Percentiles rank a stretch among this genome's conserved stretches.
Conservation (phyloP, 164 flowering plant species). For the Malania oleifera region DNA sequence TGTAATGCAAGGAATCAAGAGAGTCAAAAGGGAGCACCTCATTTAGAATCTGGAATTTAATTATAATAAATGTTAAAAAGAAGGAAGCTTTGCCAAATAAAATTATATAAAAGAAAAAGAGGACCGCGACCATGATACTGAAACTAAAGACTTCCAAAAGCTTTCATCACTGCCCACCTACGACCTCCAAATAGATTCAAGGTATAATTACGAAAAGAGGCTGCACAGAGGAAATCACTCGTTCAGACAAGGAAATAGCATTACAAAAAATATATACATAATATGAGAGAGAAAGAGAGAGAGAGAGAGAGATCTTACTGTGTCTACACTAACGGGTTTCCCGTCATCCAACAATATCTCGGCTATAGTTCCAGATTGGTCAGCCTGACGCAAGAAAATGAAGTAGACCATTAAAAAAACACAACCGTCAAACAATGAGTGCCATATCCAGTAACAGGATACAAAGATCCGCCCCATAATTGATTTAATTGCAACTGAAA, state of each 20-base stretch:
- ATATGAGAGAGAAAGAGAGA: background rate
- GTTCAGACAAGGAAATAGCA: background rate
- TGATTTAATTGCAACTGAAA: too few relatives aligned
- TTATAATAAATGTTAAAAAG: too few relatives aligned
- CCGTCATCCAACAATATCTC: conserved; percentile 53
- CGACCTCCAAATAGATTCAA: conserved; percentile 13
- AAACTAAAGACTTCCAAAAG: too few relatives aligned
- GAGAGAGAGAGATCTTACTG: conserved; percentile 27
- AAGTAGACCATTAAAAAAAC: background rate
- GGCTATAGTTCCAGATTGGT: conserved; percentile 53
- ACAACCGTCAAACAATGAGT: too few relatives aligned
- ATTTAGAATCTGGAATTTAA: too few relatives aligned
- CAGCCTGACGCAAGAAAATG: conserved; percentile 36
- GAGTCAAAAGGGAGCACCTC: too few relatives aligned
- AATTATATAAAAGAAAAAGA: conserved; percentile 3
- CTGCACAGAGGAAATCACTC: conserved; percentile 26
- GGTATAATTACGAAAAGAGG: conserved; percentile 53
- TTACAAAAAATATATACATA: background rate
- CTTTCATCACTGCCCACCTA: too few relatives aligned
- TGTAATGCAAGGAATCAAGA: too few relatives aligned
- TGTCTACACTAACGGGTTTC: conserved; percentile 60
- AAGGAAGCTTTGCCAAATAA: too few relatives aligned
- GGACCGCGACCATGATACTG: background rate
- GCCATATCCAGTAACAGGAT: too few relatives aligned
- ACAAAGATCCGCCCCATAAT: too few relatives aligned